Base-by-base conservation (phyloP, 352 stramenopile species). In the Phytophthora chlamydospora region DNA sequence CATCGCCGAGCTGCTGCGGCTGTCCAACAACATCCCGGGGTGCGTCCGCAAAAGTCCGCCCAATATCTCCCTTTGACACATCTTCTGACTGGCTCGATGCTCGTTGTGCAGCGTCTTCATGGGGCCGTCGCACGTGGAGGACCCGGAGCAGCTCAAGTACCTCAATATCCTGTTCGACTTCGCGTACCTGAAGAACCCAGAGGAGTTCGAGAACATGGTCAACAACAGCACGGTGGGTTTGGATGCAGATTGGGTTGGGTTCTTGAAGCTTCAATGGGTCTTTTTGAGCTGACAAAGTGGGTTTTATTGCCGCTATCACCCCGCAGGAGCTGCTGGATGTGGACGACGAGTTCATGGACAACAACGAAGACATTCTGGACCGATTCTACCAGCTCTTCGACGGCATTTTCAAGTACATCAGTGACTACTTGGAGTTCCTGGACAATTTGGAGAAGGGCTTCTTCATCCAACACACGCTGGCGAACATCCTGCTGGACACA, bases 91-190 rank as follows among this genome's bases (percentile, higher is more conserved):
- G 41, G 65, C 33, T 43, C 58, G 35, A 31, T 46, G 33, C 43
- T 62, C 62, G 44, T 57, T 36, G 7, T 46, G 17, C 43, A 95
- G 86, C 9, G 81, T 96, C 38, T 96, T 96, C 52, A 85, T 96
- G 76, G 85, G 87, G 4, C 79, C 85, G 41, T 90, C 87, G 36
- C 83, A 92, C 45, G 87, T 96, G 24, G 87, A 96, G 76, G 87
- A 96, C 71, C 87, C 87, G 10, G 87, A 96, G 62, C 87, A 96
- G 62, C 83, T 91, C 68, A 96, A 96, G 71, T 96, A 96, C 58
- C 70, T 96, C 14, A 90, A 91, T 48, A 97, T 98, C 41, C 65
- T 98, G 24, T 98, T 98, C 64, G 94, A 98, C 66, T 98, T 98
- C 76, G 76, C 80, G 16, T 98, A 98, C 61, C 58, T 98, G 47